These are phyloP conservation scores for Exophiala spinifera DNA, from an alignment of 2,329 filamentous ascomycete genomes.

Conservation along the genomic window DNA sequence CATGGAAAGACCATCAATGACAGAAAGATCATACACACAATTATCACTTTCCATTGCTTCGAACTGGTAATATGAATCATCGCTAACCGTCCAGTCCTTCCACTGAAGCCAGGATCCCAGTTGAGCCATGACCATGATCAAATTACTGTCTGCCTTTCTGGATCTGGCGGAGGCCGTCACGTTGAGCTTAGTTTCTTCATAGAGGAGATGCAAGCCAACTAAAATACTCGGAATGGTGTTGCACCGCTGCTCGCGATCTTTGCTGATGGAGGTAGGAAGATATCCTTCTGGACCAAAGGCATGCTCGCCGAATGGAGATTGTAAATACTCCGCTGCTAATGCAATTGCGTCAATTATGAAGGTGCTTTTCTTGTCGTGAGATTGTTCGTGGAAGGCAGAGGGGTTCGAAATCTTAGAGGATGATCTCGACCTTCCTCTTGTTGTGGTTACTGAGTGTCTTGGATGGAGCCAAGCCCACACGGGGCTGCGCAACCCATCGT, in stretches of 20 bases:
- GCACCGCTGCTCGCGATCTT: conserved; percentile 55
- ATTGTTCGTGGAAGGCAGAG: conserved; percentile 26
- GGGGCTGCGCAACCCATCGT: conserved; percentile 54
- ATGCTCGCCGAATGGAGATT: conserved; percentile 55
- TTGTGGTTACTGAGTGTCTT: not conserved
- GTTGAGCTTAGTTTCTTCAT: conserved; percentile 84
- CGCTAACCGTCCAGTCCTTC: conserved; percentile 56
- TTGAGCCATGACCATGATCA: conserved; percentile 76
- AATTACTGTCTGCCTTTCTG: conserved; percentile 44
- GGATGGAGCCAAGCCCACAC: conserved; percentile 66
- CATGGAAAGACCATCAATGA: conserved; percentile 43
- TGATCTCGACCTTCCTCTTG: conserved; percentile 10
- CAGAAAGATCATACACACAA: conserved; percentile 56
- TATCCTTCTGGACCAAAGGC: conserved; percentile 58
- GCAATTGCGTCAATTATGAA: conserved; percentile 50
- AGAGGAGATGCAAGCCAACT: conserved; percentile 74
- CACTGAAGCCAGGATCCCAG: conserved; percentile 80
- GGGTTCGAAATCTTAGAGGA: conserved; percentile 52
- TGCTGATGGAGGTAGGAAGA: conserved; percentile 60
- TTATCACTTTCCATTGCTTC: conserved; percentile 56
- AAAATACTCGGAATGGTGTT: conserved; percentile 68
- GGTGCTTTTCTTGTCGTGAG: conserved; percentile 23
- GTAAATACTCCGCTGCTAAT: conserved; percentile 64
- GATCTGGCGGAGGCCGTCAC: conserved; percentile 51
- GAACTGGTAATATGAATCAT: conserved; percentile 56